Evolutionary conservation across 305 asterid genomes (phyloP).

Genomic region (Andrographis paniculata): DNA sequence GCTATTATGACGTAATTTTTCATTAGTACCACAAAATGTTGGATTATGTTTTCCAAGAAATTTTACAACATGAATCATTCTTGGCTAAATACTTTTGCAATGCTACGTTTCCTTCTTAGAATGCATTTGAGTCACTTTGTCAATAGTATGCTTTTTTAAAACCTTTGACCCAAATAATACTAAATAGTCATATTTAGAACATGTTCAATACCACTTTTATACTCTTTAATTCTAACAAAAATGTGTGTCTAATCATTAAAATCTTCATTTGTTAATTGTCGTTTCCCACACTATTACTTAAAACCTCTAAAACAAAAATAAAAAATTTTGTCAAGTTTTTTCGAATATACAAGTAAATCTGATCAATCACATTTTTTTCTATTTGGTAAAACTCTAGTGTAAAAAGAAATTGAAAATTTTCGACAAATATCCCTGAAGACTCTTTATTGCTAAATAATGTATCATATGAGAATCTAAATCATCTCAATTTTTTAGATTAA

Average conservation of each 20-base stretch:
- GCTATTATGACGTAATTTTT: too few relatives aligned
- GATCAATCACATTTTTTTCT: too few relatives aligned
- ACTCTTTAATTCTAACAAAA: neutral
- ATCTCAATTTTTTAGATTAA: too few relatives aligned
- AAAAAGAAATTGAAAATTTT: too few relatives aligned
- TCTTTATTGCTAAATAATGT: too few relatives aligned
- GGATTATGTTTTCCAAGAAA: conserved; percentile 15
- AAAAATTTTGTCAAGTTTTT: too few relatives aligned
- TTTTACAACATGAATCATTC: conserved; percentile 10
- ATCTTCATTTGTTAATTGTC: conserved; percentile 9
- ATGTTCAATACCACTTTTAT: neutral
- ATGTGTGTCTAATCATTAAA: conserved; percentile 2
- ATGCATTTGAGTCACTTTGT: neutral
- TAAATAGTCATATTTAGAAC: neutral
- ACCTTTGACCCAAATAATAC: neutral
- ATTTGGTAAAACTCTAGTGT: too few relatives aligned
- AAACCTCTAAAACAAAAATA: too few relatives aligned
- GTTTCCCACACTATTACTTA: too few relatives aligned
- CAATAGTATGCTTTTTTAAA: neutral
- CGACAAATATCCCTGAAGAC: too few relatives aligned
- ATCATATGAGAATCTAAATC: too few relatives aligned
- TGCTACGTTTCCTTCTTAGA: conserved; percentile 7
- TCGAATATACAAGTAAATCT: too few relatives aligned
- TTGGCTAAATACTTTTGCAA: conserved; percentile 8
- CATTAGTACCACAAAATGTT: conserved; percentile 17